Evolutionary conservation across 306 rosid species (phyloP), one percentile per base, ranked within the genome.

Genomic region (Sphenostylis stenocarpa): DNA sequence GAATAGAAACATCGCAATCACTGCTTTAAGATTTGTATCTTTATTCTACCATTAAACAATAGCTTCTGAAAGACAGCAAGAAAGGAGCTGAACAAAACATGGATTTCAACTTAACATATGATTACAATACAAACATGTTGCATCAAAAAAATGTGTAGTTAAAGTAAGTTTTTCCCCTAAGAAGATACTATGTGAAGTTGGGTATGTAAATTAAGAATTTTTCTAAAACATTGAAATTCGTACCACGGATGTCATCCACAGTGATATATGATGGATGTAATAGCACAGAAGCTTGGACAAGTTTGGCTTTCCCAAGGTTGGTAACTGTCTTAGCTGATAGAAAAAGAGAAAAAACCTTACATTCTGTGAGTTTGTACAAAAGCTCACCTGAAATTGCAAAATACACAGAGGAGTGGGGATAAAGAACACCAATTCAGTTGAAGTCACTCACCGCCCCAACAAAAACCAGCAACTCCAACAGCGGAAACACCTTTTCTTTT

Each of bases 401-500:
- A 23, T 21, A 21, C 26, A 24, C 38, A 75, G 15, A 68, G 51
- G 45, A 20, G 17, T 16, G 15, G 8, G 33, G 17, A 20, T 66
- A 14, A 66, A 21, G 17, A 48, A 36, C 44, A 62, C 21, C 48
- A 31, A 49, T 47, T 24, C 31, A 33, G 47, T 47, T 77, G 19
- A 58, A 81, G 65, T 28, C 24, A 76, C 89, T 85, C 81, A 88
- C 94, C 97, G 5, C 97, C 97, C 96, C 96, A 92, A 69, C 96
- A 90, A 73, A 87, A 84, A 65, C 89, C 94, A 11, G 78, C 94
- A 64, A 90, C 94, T n/a, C 96, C 94, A 0, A 90, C 47, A 7
- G 88, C 80, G 21, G 86, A 73, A 82, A 81, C 43, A 55, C 89
- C 89, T 73, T 82, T 67, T 21, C 66, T 69, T 79, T 85, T 90